These are phyloP conservation scores for Nitzschia palea DNA, from an alignment of 108 stramenopile genomes.

Conservation along the genomic window DNA sequence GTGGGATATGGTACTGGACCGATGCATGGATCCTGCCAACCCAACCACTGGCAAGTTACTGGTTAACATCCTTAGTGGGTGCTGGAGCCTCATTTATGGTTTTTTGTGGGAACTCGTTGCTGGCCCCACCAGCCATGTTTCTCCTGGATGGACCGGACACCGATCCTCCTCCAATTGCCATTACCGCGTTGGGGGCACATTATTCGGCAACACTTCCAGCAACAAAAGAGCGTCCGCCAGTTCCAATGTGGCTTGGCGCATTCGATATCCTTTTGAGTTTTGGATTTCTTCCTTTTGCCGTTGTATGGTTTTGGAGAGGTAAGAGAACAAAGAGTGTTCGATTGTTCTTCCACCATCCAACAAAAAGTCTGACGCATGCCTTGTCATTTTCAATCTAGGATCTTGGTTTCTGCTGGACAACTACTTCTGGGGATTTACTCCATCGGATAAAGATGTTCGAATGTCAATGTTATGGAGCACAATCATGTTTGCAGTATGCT, in stretches of 20 bases:
- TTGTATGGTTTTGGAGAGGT: slow-evolving; percentile 42
- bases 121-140: slow-evolving; percentile 41
- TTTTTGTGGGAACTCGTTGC: slow-evolving; percentile 10
- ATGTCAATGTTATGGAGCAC: slow-evolving; percentile 27
- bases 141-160: slow-evolving; percentile 36
- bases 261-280: slow-evolving; percentile 27
- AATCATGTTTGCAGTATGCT: background rate
- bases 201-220: slow-evolving; percentile 15
- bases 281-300: slow-evolving; percentile 19
- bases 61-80: slow-evolving; percentile 24
- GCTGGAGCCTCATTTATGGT: background rate
- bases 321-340: too few relatives aligned
- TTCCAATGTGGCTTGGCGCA: background rate
- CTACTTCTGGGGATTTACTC: slow-evolving; percentile 34
- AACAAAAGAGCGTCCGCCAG: background rate
- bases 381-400: too few relatives aligned
- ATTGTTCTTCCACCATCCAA: too few relatives aligned
- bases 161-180: slow-evolving; percentile 29
- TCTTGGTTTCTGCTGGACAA: slow-evolving; percentile 23
- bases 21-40: slow-evolving; percentile 17
- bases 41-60: slow-evolving; percentile 14
- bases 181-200: slow-evolving; percentile 21
- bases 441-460: slow-evolving; percentile 9
- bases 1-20: slow-evolving; percentile 35
- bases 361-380: too few relatives aligned